Conservation (phyloP, 2,329 filamentous ascomycete species). For the Fusarium verticillioides region DNA sequence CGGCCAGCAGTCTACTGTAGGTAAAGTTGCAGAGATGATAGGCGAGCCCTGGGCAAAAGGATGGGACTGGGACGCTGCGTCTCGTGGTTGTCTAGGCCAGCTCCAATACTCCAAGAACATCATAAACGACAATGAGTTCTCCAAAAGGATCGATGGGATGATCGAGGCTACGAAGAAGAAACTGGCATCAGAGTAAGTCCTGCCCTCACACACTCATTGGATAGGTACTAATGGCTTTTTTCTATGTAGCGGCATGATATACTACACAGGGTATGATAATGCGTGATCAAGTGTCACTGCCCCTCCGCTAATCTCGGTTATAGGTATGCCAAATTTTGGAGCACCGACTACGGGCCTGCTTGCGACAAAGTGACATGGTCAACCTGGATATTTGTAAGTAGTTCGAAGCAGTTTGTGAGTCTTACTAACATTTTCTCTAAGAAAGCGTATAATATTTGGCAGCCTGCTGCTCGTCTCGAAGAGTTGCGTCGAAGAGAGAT, state of each 20-base stretch:
- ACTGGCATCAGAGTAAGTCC: not conserved
- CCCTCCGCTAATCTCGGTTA: not conserved
- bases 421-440: fast-evolving
- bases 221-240: fast-evolving
- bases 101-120: slow-evolving; percentile 1
- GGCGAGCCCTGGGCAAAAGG: slow-evolving; percentile 1
- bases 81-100: not conserved
- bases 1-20: not conserved
- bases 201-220: too few species aligned
- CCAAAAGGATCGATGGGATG: not conserved
- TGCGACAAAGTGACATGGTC: slow-evolving; percentile 6
- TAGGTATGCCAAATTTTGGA: slow-evolving; percentile 27
- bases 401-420: fast-evolving
- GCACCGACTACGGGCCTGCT: not conserved
- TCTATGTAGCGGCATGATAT: slow-evolving; percentile 4
- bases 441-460: slow-evolving; percentile 10
- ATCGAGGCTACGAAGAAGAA: slow-evolving; percentile 11
- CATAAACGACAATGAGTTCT: not conserved
- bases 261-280: slow-evolving; percentile 6
- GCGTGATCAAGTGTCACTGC: fast-evolving
- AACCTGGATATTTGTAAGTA: slow-evolving; percentile 13
- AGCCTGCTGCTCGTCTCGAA: not conserved
- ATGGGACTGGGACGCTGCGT: not conserved
- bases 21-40: not conserved
- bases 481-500: not conserved